Evolutionary conservation across 2,329 filamentous ascomycete species (phyloP).

Genomic region (Ramularia collo-cygni): DNA sequence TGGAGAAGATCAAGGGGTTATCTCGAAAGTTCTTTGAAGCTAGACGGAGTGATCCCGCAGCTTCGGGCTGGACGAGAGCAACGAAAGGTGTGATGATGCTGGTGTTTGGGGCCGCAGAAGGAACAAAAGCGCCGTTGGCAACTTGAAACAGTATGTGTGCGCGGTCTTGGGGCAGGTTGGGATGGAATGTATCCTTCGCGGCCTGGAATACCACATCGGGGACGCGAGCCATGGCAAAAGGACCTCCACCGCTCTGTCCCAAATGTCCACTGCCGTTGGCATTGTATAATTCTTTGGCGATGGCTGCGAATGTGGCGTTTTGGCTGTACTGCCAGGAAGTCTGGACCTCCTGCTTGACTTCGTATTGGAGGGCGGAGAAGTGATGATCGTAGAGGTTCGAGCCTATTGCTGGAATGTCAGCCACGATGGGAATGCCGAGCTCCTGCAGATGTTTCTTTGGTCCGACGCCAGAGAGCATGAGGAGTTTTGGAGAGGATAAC

Average conservation of each 20-base stretch:
- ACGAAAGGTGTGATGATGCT: constrained; percentile 5
- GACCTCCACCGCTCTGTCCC: constrained; percentile 32
- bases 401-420: constrained; percentile 56
- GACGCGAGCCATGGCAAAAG: constrained; percentile 30
- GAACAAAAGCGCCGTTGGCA: neutral
- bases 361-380: constrained; percentile 27
- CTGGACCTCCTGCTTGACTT: constrained; percentile 1
- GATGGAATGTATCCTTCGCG: constrained; percentile 6
- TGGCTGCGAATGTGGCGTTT: constrained; percentile 5
- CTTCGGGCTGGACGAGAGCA: constrained; percentile 46
- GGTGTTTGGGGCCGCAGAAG: constrained; percentile 1
- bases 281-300: constrained; percentile 28
- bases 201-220: constrained; percentile 3
- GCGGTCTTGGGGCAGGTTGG: constrained; percentile 4
- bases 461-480: constrained; percentile 59
- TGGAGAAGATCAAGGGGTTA: constrained; percentile 54
- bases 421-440: constrained; percentile 48
- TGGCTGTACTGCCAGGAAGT: constrained; percentile 22
- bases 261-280: constrained; percentile 45
- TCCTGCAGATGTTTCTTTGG: constrained; percentile 45
- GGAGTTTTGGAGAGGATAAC: constrained; percentile 57
- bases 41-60: constrained; percentile 34
- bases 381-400: constrained; percentile 46
- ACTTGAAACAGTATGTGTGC: constrained; percentile 7
- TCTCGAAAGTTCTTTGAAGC: constrained; percentile 54